A percentile compares a stretch with the other conserved stretches of the same genome.
Conservation (phyloP, 495 filamentous ascomycete species). For the Aspergillus coremiiformis region DNA sequence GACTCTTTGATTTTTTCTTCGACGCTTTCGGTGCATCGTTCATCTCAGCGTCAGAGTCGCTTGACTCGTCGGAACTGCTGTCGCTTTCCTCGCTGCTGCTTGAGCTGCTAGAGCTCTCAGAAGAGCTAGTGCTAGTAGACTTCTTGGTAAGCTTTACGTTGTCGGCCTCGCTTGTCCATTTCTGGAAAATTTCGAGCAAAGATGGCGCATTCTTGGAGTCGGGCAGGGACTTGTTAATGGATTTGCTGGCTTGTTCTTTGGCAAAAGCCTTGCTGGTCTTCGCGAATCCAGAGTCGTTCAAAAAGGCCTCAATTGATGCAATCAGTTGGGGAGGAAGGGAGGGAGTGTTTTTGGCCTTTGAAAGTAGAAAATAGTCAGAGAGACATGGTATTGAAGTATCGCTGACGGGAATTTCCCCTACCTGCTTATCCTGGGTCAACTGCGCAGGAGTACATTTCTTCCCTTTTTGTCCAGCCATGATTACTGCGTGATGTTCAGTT, state of each 20-base stretch:
- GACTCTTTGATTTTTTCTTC: constrained; percentile 20
- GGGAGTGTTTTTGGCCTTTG: constrained; percentile 11
- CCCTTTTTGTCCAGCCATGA: constrained; percentile 26
- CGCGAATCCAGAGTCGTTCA: constrained; percentile 56
- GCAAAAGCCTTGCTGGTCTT: constrained; percentile 51
- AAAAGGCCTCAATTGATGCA: constrained; percentile 58
- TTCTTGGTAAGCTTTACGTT: constrained; percentile 21
- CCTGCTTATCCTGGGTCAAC: constrained; percentile 32
- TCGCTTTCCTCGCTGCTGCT: constrained; percentile 31
- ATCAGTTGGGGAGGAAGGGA: constrained; percentile 51
- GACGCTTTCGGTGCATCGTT: constrained; percentile 38
- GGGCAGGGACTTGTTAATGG: constrained; percentile 7
- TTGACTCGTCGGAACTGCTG: constrained; percentile 24
- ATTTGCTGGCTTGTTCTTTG: constrained; percentile 41
- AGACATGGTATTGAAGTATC: neutral
- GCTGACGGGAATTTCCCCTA: constrained; percentile 8
- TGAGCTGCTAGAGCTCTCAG: constrained; percentile 19
- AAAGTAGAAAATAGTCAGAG: neutral
- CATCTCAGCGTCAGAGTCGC: constrained; percentile 53
- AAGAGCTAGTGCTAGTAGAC: constrained; percentile 12
- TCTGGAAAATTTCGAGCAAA: constrained; percentile 44
- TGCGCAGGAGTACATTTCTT: constrained; percentile 23
- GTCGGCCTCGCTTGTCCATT: constrained; percentile 29
- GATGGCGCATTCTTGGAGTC: constrained; percentile 36
- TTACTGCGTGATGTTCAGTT: constrained; percentile 1